Percentiles rank a stretch among this genome's conserved stretches.
These are phyloP conservation scores for Penicillium macrosclerotiorum DNA, from an alignment of 495 filamentous ascomycete species.

Conservation along the genomic window DNA sequence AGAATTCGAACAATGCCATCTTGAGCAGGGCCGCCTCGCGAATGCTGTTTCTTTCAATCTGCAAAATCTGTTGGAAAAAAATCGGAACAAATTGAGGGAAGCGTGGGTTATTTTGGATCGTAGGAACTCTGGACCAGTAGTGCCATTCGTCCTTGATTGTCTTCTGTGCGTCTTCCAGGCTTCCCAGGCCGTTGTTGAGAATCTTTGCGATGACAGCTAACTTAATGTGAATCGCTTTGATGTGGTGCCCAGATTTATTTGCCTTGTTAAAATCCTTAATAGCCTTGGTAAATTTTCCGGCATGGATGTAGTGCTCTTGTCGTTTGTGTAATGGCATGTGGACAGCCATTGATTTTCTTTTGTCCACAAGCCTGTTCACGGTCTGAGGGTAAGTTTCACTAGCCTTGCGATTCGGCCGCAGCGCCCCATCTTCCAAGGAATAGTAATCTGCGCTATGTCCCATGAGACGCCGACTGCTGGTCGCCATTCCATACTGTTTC, in stretches of 20 bases:
- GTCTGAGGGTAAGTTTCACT: slow-evolving; percentile 22
- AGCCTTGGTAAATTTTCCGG: slow-evolving; percentile 31
- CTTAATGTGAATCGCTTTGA: slow-evolving; percentile 35
- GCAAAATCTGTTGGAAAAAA: slow-evolving; percentile 40
- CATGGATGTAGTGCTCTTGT: slow-evolving; percentile 39
- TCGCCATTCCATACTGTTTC: slow-evolving; percentile 26
- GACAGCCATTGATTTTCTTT: slow-evolving; percentile 28
- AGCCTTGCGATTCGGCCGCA: slow-evolving; percentile 14
- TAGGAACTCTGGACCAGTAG: slow-evolving; percentile 9
- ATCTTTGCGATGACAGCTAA: slow-evolving; percentile 38
- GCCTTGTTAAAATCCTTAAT: slow-evolving; percentile 28
- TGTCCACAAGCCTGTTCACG: slow-evolving; percentile 23
- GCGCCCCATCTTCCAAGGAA: slow-evolving; percentile 5
- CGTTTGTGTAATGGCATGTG: slow-evolving; percentile 35
- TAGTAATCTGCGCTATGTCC: slow-evolving; percentile 23
- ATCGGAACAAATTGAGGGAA: slow-evolving; percentile 27
- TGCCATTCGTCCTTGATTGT: slow-evolving; percentile 34
- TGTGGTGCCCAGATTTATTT: slow-evolving; percentile 20
- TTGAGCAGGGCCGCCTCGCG: slow-evolving; percentile 29
- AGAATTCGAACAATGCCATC: slow-evolving; percentile 40
- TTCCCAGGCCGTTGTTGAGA: slow-evolving; percentile 23
- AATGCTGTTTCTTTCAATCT: slow-evolving; percentile 15
- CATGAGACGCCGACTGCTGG: slow-evolving; percentile 37
- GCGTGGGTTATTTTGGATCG: slow-evolving; percentile 12
- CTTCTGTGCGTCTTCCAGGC: slow-evolving; percentile 26